A percentile compares a stretch with the other conserved stretches of the same genome.
Conservation (phyloP, 129 eudicot genomes). For the Mikania micrantha region DNA sequence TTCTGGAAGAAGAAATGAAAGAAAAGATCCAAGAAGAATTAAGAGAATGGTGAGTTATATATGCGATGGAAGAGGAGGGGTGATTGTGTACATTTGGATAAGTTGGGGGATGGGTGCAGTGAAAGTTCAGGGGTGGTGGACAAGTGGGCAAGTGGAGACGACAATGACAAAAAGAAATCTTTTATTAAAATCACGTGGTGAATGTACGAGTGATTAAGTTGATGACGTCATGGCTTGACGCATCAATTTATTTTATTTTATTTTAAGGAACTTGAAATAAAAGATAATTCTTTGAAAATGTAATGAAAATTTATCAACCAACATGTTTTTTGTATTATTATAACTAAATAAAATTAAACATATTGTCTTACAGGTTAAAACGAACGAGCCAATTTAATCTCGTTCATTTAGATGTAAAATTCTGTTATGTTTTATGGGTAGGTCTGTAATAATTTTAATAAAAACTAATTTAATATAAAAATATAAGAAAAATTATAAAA, state of each 20-base stretch:
- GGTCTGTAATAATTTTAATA: no score
- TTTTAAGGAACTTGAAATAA: not conserved
- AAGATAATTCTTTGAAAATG: no score
- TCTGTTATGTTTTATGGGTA: no score
- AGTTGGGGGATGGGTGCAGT: conserved; percentile 16
- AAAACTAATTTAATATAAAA: no score
- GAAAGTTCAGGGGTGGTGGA: conserved; percentile 20
- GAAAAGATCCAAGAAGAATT: not conserved
- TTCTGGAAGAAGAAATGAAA: not conserved
- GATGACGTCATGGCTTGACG: conserved; percentile 37
- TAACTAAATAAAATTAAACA: no score
- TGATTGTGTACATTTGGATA: not conserved
- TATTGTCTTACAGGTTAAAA: no score
- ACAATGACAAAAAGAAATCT: conserved; percentile 13
- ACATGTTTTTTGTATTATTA: no score
- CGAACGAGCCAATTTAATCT: no score
- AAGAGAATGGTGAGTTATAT: conserved; percentile 16
- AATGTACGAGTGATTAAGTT: conserved; percentile 18
- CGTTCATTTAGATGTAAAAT: no score
- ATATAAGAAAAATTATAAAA: no score
- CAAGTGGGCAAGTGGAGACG: conserved; percentile 47
- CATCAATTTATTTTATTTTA: conserved; percentile 4
- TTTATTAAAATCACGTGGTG: conserved; percentile 39
- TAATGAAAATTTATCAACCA: no score
- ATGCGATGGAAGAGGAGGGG: conserved; percentile 1